These are phyloP conservation scores for Tremellales sp. DNA, from an alignment of 1,284 basidiomycete species.

Conservation along the genomic window DNA sequence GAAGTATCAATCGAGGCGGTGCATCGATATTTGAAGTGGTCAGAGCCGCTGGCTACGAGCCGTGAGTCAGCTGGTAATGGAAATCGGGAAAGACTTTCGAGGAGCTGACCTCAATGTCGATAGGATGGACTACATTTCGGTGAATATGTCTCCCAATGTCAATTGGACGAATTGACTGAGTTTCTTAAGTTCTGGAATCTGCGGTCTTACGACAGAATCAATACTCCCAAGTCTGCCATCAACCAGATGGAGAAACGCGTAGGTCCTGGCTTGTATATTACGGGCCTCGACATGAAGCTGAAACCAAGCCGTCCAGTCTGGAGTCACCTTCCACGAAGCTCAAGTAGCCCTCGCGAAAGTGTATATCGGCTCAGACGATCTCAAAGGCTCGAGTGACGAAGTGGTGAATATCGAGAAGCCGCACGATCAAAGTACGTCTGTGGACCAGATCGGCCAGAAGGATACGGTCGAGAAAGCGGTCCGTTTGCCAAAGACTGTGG, in stretches of 20 bases:
- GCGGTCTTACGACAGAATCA: constrained; percentile 85
- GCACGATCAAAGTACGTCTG: constrained; percentile 57
- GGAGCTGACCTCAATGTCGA: constrained; percentile 5
- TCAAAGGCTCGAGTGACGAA: constrained; percentile 35
- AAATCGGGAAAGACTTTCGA: background rate
- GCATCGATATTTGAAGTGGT: constrained; percentile 80
- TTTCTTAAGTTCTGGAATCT: constrained; percentile 83
- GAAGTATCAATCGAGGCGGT: constrained; percentile 83
- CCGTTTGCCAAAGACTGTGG: constrained; percentile 58
- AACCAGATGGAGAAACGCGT: constrained; percentile 61
- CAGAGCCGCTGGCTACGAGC: constrained; percentile 72
- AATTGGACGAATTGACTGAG: constrained; percentile 50
- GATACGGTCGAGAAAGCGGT: constrained; percentile 43
- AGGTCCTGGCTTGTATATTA: constrained; percentile 1
- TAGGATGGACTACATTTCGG: constrained; percentile 53
- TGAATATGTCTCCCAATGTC: constrained; percentile 7
- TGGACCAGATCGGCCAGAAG: constrained; percentile 52
- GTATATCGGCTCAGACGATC: constrained; percentile 61
- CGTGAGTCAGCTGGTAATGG: constrained; percentile 50
- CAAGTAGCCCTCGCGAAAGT: constrained; percentile 81
- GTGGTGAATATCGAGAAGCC: constrained; percentile 46
- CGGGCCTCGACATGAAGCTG: constrained; percentile 3
- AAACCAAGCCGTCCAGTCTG: constrained; percentile 51
- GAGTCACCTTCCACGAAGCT: constrained; percentile 75
- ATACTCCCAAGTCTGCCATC: constrained; percentile 64